Evolutionary conservation across 2,329 filamentous ascomycete species (phyloP), one percentile per base, ranked within the genome.

Genomic region (Monosporascus sp.): DNA sequence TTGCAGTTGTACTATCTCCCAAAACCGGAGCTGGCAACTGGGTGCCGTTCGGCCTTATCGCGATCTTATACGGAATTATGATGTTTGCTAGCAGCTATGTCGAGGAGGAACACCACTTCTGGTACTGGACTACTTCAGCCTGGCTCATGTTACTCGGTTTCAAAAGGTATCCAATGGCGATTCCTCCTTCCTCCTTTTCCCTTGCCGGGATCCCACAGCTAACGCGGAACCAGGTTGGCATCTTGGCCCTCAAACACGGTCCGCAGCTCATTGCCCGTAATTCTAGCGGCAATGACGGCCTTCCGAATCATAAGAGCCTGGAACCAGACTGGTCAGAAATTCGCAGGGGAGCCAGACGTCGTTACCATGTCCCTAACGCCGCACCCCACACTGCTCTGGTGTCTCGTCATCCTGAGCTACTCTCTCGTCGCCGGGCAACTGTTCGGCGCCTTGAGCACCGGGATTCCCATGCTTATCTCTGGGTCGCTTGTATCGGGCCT

Each of bases 11-110:
- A 5, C 59, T 74, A 3, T 70, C 72, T 17, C 58, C 66, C 31
- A 55, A 57, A 6, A 56, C 53, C 9, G 51, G 67, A 55, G 56
- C 63, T 60, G n/a, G 62, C 56, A 49, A 58, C 15, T 61, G 76
- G 11, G 53, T 68, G 8, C 76, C 78, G 3, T 74, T 88, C 49
- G 59, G 74, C 3, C 57, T 79, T 2, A 74, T 85, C 31, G 80
- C 80, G 1, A 48, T 85, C 0, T 70, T 80, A 0, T 96, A 97
- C 65, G 85, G 86, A 1, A 69, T 83, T 38, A 95, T 97, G 84
- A 97, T 97, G 92, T 97, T 97, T 72, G 93, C 92, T 9, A 96
- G 90, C 68, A 97, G 92, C 65, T 99, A 94, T 68, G 91, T 99
- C 2, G 94, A 99, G 70, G 94, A 99, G 72, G 94, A 99, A 69